Base-by-base conservation (phyloP, 768 basidiomycete genomes). In the Pleurotus djamor region DNA sequence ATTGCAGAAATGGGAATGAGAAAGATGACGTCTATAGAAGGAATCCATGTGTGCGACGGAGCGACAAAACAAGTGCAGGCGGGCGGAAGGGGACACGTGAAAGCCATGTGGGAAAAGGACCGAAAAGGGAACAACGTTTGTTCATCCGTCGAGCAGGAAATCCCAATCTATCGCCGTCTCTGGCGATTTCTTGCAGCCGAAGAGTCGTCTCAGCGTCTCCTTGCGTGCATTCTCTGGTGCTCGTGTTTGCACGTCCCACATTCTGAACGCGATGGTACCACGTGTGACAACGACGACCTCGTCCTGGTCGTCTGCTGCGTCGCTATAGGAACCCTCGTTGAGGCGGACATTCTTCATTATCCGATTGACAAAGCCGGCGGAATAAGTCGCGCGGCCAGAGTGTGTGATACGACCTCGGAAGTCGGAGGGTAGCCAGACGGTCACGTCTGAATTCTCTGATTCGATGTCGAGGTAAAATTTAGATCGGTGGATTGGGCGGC, bases 381-480 rank as follows among this genome's bases (percentile, higher is more conserved):
- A 92, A 70, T 85, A 87, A 6, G 76, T 69, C 4, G 80, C 74
- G 61, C 75, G 81, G 49, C 82, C 81, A 12, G 78, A 71, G 64
- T 82, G 72, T 64, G 78, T 81, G 41, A 92, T 88, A 38, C 75
- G 81, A 21, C 91, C 91, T 58, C 76, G 82, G 73, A 92, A 92
- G 66, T 92, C 89, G 37, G 89, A 91, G 12, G 91, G 91, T 16
- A 92, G 76, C 84, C 86, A 92, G 60, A 92, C 71, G 4, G 85
- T 90, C 34, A 92, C 81, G 65, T 89, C 82, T 43, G 91, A 87
- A n/a, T 76, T 72, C n/a, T 78, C 74, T 14, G 83, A 86, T 62
- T 79, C 80, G 37, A 92, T 75, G 69, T 89, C 84, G 51, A 92
- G 79, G 69, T 82, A 83, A 64, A 87, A 85, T 67, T 78, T 79